A percentile compares a stretch with the other conserved stretches of the same genome.
Evolutionary conservation across 805 yeast species (phyloP).

Genomic region (Kregervanrija fluxuum): DNA sequence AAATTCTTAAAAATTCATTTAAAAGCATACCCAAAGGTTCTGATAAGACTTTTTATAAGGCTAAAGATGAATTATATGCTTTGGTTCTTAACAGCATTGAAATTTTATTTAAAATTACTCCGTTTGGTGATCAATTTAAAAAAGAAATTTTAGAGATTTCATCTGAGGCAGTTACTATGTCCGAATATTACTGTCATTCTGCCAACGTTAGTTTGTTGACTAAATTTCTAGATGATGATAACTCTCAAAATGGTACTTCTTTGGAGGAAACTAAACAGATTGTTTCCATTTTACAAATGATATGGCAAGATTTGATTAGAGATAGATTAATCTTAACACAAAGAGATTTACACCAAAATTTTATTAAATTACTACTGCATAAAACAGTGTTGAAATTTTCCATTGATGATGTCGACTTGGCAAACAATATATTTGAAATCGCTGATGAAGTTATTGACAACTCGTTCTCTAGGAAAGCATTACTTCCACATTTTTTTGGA

Average conservation of each 20-base stretch:
- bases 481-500: constrained; percentile 53
- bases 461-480: constrained; percentile 56
- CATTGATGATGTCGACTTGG: constrained; percentile 20
- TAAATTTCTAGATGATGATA: constrained; percentile 8
- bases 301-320: constrained; percentile 54
- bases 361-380: constrained; percentile 47
- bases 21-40: constrained; percentile 13
- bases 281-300: constrained; percentile 29
- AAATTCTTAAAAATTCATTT: constrained; percentile 16
- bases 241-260: constrained; percentile 4
- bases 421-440: constrained; percentile 27
- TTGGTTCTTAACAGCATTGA: constrained; percentile 14
- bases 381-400: constrained; percentile 34
- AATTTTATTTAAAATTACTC: constrained; percentile 12
- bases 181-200: constrained; percentile 15
- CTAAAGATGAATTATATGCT: constrained; percentile 34
- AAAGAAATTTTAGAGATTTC: constrained; percentile 8
- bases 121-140: constrained; percentile 3
- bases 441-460: constrained; percentile 38
- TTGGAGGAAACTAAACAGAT: constrained; percentile 15
- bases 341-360: constrained; percentile 48
- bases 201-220: constrained; percentile 11
- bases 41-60: constrained; percentile 35
- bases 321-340: constrained; percentile 62
- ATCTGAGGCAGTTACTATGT: constrained; percentile 8